Base-by-base conservation (phyloP, 768 basidiomycete species). In the Stropharia rugosoannulata region DNA sequence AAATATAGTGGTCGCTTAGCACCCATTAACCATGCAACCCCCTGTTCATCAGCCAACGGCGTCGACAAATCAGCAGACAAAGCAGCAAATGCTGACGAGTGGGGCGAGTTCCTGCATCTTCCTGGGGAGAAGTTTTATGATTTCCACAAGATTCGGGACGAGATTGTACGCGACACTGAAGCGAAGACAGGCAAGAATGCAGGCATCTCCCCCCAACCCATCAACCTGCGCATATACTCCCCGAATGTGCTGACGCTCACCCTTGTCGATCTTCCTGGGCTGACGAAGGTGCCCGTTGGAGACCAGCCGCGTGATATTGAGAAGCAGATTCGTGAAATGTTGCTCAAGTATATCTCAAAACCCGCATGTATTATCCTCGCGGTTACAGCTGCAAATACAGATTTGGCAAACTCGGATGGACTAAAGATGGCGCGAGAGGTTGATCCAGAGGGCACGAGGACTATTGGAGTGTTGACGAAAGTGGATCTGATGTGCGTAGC, bases 161-260 rank as follows among this genome's bases (percentile, higher is more conserved):
- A 99, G 73, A 99, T 99, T 61, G 82, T 98, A 29, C 86, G 87
- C 60, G 97, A 99, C 71, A 99, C 97, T 1, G 97, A 98, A 69
- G 91, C 92, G 56, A 98, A 98, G 82, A 99, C 97, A 0, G 97
- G 97, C 56, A 91, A 90, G 72, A 99, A 99, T 68, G 95, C 96
- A 40, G 96, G 97, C 56, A 98, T 98, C 66, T 98, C 97, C 1
- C 94, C 97, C 12, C 83, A 87, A 56, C 95, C 97, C 53, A 99
- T 98, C 82, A 98, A 98, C 74, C 77, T 99, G 54, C 93, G 97
- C 58, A 90, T 99, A 72, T 98, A 84, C 78, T 98, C 96, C 1
- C 97, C 97, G 25, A 93, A 98, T 65, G 95, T 98, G 68, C 83
- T 98, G 55, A 99, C 97, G 8, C 82, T 99, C 19, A 99, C 97